Evolutionary conservation across 768 basidiomycete genomes (phyloP).

Genomic region (Trichaptum fuscoviolaceum): DNA sequence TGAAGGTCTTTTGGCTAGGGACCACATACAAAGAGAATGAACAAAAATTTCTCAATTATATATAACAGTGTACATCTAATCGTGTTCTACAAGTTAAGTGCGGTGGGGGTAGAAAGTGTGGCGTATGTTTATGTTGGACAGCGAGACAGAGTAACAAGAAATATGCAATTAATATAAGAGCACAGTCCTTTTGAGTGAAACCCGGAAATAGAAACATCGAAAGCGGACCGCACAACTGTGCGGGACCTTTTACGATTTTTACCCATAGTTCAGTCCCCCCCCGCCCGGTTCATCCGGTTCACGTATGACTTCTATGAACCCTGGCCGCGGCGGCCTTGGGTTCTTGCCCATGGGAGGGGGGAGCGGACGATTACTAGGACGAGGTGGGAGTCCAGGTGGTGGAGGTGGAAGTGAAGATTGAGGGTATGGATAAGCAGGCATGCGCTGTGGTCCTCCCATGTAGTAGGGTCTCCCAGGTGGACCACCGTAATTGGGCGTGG

Average conservation of each 20-base stretch:
- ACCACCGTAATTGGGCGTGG: background rate
- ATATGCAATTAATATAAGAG: too few species aligned
- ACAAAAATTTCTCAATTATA: background rate
- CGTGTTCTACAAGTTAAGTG: background rate
- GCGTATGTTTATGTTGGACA: background rate
- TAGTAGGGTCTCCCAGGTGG: background rate
- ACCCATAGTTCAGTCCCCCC: constrained; percentile 3
- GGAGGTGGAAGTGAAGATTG: background rate
- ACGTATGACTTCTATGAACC: background rate
- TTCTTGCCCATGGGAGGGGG: constrained; percentile 1
- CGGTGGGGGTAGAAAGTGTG: background rate
- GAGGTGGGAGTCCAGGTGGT: background rate
- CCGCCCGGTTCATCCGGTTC: background rate
- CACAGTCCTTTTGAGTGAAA: background rate
- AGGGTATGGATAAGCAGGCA: background rate
- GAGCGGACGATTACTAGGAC: background rate
- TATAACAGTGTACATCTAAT: background rate
- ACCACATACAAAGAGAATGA: too few species aligned
- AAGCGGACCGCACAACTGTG: background rate
- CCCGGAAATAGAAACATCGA: background rate
- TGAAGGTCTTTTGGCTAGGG: too few species aligned
- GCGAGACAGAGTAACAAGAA: too few species aligned
- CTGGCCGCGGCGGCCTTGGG: background rate
- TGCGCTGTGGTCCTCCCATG: background rate
- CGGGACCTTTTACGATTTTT: background rate